Conservation (phyloP, 495 filamentous ascomycete species). For the Tuber aestivum region DNA sequence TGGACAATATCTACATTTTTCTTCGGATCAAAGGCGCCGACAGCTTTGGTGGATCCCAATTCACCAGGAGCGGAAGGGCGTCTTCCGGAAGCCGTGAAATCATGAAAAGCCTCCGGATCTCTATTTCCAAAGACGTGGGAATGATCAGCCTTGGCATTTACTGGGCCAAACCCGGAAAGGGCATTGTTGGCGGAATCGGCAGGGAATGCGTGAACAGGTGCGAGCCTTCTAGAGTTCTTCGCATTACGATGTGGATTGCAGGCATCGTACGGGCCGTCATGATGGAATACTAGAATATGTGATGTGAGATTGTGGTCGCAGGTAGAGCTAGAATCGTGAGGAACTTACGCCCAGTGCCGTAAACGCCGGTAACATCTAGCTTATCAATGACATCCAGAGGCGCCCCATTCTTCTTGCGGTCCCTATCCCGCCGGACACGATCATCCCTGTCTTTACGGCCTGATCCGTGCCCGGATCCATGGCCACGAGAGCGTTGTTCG, state of each 20-base stretch:
- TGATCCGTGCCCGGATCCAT: conserved; percentile 39
- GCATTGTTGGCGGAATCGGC: conserved; percentile 85
- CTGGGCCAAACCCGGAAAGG: conserved; percentile 78
- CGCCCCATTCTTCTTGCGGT: conserved; percentile 49
- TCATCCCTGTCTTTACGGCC: conserved; percentile 51
- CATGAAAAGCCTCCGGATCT: conserved; percentile 75
- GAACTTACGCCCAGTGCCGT: conserved; percentile 82
- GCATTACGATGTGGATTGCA: conserved; percentile 89
- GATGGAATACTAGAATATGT: conserved; percentile 73
- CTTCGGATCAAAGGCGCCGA: conserved; percentile 54
- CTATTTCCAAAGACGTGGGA: conserved; percentile 71
- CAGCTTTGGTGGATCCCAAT: not conserved
- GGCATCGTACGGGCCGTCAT: conserved; percentile 97
- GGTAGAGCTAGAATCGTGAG: not conserved
- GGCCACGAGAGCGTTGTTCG: conserved; percentile 29
- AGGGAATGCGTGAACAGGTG: conserved; percentile 96
- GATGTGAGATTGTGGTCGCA: not conserved
- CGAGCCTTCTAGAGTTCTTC: conserved; percentile 68
- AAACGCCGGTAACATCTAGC: conserved; percentile 93
- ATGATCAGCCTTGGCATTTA: conserved; percentile 76
- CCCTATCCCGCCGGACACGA: conserved; percentile 47
- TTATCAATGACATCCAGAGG: conserved; percentile 91
- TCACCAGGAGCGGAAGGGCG: conserved; percentile 23
- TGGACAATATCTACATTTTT: conserved; percentile 63
- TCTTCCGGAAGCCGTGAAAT: conserved; percentile 54